Evolutionary conservation across 2,329 filamentous ascomycete genomes (phyloP).

Genomic region (Rhinocladiella mackenziei): DNA sequence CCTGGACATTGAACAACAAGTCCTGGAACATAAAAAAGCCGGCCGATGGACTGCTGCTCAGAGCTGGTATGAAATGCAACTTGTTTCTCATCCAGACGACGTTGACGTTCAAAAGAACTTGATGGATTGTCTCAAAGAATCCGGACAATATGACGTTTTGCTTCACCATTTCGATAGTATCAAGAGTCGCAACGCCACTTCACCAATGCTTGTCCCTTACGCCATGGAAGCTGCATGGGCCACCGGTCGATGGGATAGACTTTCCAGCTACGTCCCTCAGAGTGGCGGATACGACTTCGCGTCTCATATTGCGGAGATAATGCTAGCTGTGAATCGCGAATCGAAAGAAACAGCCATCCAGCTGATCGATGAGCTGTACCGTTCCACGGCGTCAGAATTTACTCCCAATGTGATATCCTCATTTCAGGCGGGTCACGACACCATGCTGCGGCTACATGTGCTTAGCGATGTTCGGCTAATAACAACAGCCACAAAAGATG

Average conservation of each 20-base stretch:
- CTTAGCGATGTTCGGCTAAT: conserved; percentile 71
- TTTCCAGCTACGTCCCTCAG: conserved; percentile 61
- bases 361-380: conserved; percentile 62
- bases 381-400: conserved; percentile 67
- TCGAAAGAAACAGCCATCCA: conserved; percentile 51
- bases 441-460: conserved; percentile 80
- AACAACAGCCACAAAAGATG: conserved; percentile 51
- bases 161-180: conserved; percentile 83
- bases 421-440: conserved; percentile 76
- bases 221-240: conserved; percentile 91
- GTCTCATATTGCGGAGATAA: conserved; percentile 67
- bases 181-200: conserved; percentile 40
- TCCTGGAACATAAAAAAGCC: conserved; percentile 86
- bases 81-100: conserved; percentile 74
- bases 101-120: conserved; percentile 75
- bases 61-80: conserved; percentile 92
- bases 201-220: conserved; percentile 66
- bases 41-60: conserved; percentile 92
- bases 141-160: conserved; percentile 87
- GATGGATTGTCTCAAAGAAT: conserved; percentile 83
- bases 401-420: conserved; percentile 74
- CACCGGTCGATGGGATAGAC: conserved; percentile 72
- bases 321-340: conserved; percentile 57
- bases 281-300: conserved; percentile 66
- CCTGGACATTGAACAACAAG: conserved; percentile 88